Base-by-base conservation (phyloP, 345 rosid genomes). In the Linum trigynum region DNA sequence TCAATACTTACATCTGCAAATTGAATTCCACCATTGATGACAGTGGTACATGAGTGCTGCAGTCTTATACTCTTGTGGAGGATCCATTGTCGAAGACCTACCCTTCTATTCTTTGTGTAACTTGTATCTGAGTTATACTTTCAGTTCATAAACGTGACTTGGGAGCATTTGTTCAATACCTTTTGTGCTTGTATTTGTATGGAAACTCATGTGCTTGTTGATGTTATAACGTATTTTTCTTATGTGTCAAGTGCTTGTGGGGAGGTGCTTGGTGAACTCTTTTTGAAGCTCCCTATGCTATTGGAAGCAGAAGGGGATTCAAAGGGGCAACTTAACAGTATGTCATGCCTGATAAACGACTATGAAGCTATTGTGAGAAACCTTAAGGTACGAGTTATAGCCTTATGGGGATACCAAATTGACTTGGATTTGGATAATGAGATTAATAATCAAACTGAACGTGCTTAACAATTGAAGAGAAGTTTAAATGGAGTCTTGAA, bases 361-460 rank as follows among this genome's bases (percentile, higher is more conserved):
- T 81, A 89, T 5, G 83, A 87, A 76, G 76, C 72, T 72, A 70
- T 80, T 17, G 80, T 87, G 73, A 82, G 81, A 66, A 82, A 50
- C 73, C 87, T 85, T 50, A 89, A 87, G 92, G 92, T 84, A 81
- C 38, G 66, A 32, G 38, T 51, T 67, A 45, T 37, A 14, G 57
- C 64, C 10, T 23, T 14, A 15, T 38, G 63, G 53, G 63, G 67
- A 64, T 51, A 5, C 41, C 50, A 35, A 63, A 35, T 53, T 39
- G 55, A 40, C 5, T 39, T 35, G 39, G 57, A 12, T 11, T 42
- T 1, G 70, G 60, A 63, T 59, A 65, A 62, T n/a, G 37, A 51
- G 23, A 36, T 9, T 38, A 62, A 40, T 38, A 32, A 55, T 45
- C 51, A 23, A 23, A 23, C 32, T 23, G 32, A 23, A 23, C 32